These are phyloP conservation scores for Vitellaria paradoxa DNA, from an alignment of 179 eudicot species.

Conservation along the genomic window DNA sequence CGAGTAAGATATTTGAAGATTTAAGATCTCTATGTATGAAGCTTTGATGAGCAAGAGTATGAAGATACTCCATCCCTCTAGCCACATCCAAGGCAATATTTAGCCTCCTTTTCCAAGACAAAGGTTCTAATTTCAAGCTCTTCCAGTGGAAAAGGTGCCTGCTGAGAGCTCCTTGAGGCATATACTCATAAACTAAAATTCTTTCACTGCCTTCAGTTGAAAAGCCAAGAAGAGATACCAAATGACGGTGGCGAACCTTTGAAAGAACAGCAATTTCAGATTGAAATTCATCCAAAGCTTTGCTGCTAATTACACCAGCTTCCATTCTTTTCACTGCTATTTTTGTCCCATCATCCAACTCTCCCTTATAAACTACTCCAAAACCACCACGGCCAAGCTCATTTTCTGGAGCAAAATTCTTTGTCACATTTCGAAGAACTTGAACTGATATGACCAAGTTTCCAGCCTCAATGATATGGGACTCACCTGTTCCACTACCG, in stretches of 20 bases:
- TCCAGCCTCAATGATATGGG: slow-evolving; percentile 2
- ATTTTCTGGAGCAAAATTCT: not conserved
- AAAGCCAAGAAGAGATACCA: not conserved
- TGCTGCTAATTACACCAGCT: not conserved
- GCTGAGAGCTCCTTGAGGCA: slow-evolving; percentile 4
- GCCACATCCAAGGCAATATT: slow-evolving; percentile 7
- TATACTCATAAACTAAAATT: not conserved
- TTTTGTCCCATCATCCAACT: slow-evolving; percentile 2
- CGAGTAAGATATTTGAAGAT: not conserved
- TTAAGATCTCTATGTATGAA: slow-evolving; percentile 4
- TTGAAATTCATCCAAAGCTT: not conserved
- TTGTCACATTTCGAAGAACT: not conserved
- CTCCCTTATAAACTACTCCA: slow-evolving; percentile 4
- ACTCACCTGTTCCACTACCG: not conserved
- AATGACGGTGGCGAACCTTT: slow-evolving; percentile 1
- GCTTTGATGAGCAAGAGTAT: not conserved
- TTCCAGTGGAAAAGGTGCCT: slow-evolving; percentile 8
- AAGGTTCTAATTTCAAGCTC: not conserved
- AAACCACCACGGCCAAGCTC: not conserved
- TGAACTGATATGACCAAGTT: slow-evolving; percentile 1
- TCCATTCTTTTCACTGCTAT: slow-evolving; percentile 2
- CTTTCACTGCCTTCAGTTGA: not conserved
- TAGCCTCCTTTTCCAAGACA: slow-evolving; percentile 4
- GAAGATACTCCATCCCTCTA: not conserved
- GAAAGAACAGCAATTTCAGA: slow-evolving; percentile 1